Percentiles rank a stretch among this genome's conserved stretches.
Evolutionary conservation across 306 rosid species (phyloP).

Genomic region (Cucumis melo): DNA sequence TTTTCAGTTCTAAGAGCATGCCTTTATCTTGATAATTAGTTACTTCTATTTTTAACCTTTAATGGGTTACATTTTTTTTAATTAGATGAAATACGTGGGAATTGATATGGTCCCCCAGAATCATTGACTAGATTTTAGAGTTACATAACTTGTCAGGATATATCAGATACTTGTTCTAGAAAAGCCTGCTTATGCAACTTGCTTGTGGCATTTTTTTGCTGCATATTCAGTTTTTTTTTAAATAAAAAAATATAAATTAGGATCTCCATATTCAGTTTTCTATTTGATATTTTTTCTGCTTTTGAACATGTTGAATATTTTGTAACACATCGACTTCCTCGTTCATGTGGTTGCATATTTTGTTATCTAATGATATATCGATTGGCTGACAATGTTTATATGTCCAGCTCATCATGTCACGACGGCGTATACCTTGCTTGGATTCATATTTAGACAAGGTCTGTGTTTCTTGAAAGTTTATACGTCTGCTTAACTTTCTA

Average conservation of each 20-base stretch:
- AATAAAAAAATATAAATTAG: too few relatives aligned
- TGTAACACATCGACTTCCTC: not conserved
- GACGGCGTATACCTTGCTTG: conserved; percentile 90
- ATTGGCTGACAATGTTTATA: conserved; percentile 7
- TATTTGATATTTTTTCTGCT: not conserved
- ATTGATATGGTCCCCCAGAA: not conserved
- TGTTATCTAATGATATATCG: not conserved
- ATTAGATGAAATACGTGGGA: not conserved
- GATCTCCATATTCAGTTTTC: not conserved
- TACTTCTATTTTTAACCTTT: not conserved
- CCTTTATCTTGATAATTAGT: not conserved
- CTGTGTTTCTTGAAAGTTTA: conserved; percentile 8
- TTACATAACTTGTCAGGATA: not conserved
- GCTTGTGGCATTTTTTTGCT: not conserved
- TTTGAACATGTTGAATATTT: not conserved
- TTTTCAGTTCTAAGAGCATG: not conserved
- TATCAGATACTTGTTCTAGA: not conserved
- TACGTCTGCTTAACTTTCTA: not conserved
- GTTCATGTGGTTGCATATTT: not conserved
- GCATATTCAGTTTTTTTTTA: not conserved
- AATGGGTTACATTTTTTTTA: not conserved
- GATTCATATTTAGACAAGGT: conserved; percentile 96
- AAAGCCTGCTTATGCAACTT: not conserved
- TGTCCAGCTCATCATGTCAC: conserved; percentile 85
- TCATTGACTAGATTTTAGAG: not conserved